Base-by-base conservation (phyloP, 176 grass and related monocot genomes). In the Triticum monococcum region DNA sequence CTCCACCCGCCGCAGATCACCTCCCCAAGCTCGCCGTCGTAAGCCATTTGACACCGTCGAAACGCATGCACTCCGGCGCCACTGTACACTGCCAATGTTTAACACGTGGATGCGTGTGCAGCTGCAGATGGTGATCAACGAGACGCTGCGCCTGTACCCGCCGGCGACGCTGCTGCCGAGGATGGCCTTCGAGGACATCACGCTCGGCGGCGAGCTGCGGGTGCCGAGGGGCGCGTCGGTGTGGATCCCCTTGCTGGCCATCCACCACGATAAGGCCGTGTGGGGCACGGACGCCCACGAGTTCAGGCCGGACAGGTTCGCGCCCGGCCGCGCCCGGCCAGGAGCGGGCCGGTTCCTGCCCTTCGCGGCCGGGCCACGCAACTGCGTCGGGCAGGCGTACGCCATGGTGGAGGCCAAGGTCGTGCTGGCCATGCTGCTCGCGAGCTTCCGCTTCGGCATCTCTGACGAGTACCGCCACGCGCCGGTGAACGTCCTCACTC, bases 81-180 rank as follows among this genome's bases (percentile, higher is more conserved):
- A 13, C 69, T 20, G 68, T 35, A 60, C 5, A 11, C 12, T 12
- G 24, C 3, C 28, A 33, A 35, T 68, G 28, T 52, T 25, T 82
- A 23, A 88, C n/a, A 22, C 7, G 22, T 14, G 17, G 35, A n/a
- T 57, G 71, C 64, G 50, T 46, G 76, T 70, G 79, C 85, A 97
- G 95, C 93, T 98, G 46, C 91, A 95, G 72, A 98, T 95, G 96
- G 94, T 98, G 85, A 95, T 98, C 70, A 92, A 98, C 65, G 96
- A 98, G 81, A 94, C 96, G 60, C 78, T 98, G 50, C 75, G 96
- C 26, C 86, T 98, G 68, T 98, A 98, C 73, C 96, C 96, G 7
- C 96, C 96, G 76, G 96, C 88, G 85, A 95, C 91, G 57, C 88
- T 98, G 83, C 93, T 98, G 79, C 96, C 96, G 23, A 77, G 96